Conservation (phyloP, 495 filamentous ascomycete species). For the Bombardia bombarda region DNA sequence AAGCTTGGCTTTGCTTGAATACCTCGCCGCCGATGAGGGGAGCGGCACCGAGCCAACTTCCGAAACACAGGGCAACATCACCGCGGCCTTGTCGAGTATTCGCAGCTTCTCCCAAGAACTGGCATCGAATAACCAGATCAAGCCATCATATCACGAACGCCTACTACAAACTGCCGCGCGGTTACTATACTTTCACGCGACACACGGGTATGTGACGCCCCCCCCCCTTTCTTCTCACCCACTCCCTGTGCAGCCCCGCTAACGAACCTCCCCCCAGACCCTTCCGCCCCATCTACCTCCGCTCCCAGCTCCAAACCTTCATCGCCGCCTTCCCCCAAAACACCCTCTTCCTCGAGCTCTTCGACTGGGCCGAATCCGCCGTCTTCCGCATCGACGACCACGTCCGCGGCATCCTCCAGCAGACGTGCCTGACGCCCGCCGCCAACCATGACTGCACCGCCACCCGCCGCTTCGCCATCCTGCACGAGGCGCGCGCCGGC, state of each 20-base stretch:
- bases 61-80: conserved; percentile 42
- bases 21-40: conserved; percentile 39
- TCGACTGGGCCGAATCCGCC: conserved; percentile 57
- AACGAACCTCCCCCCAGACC: conserved; percentile 24
- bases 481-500: conserved; percentile 51
- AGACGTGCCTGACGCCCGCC: conserved; percentile 22
- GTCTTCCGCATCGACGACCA: conserved; percentile 64
- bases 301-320: conserved; percentile 49
- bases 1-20: conserved; percentile 54
- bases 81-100: conserved; percentile 35
- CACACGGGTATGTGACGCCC: conserved; percentile 31
- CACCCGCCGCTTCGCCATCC: conserved; percentile 60
- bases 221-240: background rate
- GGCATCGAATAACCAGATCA: conserved; percentile 30
- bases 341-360: conserved; percentile 65
- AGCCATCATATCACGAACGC: conserved; percentile 41
- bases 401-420: conserved; percentile 50
- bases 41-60: conserved; percentile 24
- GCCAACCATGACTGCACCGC: conserved; percentile 34
- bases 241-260: background rate
- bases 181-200: conserved; percentile 62
- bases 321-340: conserved; percentile 63
- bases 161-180: conserved; percentile 58
- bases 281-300: conserved; percentile 57
- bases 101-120: conserved; percentile 36